phyloP scores from a whole-genome alignment of 345 rosid species.

The Acer campestre region DNA sequence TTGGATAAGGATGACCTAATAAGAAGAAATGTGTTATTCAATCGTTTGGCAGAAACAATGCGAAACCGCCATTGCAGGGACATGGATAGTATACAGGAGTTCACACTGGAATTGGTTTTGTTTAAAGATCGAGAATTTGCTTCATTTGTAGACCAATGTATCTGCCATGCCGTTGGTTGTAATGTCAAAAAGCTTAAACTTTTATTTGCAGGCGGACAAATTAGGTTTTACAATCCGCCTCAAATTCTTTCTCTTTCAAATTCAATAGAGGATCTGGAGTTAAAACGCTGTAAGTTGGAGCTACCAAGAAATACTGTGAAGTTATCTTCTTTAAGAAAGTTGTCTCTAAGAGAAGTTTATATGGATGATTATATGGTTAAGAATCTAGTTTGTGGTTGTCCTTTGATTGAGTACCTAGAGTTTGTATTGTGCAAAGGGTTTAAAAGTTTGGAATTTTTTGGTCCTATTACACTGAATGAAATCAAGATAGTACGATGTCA shows the following conservation, averaged over 20 bases:
- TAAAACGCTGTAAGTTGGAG: not conserved
- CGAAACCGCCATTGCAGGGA: not conserved
- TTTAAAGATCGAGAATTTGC: not conserved
- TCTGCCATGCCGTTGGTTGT: not conserved
- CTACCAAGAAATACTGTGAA: not conserved
- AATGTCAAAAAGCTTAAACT: not conserved
- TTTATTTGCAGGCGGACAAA: not conserved
- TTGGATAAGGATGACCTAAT: not conserved
- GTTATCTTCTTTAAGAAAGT: slow-evolving; percentile 1
- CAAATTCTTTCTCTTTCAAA: not conserved
- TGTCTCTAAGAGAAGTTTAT: not conserved
- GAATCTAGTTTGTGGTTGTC: not conserved
- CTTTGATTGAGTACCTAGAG: not conserved
- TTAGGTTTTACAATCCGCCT: not conserved
- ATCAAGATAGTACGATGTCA: not conserved
- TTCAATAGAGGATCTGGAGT: not conserved
- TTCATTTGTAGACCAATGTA: not conserved
- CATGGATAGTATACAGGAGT: not conserved
- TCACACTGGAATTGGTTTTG: not conserved
- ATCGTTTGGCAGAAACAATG: not conserved
- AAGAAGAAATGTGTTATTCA: not conserved
- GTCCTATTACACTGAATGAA: not conserved
- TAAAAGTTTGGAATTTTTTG: not conserved
- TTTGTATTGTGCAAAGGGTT: not conserved
- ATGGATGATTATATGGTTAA: not conserved